Evolutionary conservation across 208 protist genomes (phyloP).

Genomic region (Tritrichomonas musculus): DNA sequence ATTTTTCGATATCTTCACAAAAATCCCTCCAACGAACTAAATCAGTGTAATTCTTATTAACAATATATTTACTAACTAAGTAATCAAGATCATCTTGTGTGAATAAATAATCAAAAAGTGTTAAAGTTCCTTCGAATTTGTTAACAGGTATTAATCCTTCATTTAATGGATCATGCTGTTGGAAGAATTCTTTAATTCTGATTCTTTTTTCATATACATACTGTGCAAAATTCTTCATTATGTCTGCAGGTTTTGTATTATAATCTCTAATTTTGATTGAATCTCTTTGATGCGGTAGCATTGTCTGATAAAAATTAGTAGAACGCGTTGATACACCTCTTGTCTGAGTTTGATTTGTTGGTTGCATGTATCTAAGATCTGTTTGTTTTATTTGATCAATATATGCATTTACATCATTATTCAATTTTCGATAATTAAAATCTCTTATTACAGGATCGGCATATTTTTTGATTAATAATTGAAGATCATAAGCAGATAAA

Average conservation of each 20-base stretch:
- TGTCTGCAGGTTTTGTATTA: neutral
- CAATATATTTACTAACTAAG: neutral
- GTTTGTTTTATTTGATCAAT: neutral
- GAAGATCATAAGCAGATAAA: neutral
- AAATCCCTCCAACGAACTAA: neutral
- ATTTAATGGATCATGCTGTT: neutral
- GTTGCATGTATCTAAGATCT: neutral
- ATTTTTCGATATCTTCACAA: neutral
- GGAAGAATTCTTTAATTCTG: neutral
- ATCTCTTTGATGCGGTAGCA: neutral
- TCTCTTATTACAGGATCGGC: neutral
- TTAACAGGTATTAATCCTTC: neutral
- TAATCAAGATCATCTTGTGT: neutral
- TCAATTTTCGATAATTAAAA: neutral
- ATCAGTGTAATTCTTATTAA: neutral
- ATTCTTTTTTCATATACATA: neutral
- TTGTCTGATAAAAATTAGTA: too few species aligned
- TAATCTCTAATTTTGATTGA: neutral
- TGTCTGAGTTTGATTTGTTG: too few species aligned
- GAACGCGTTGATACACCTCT: too few species aligned
- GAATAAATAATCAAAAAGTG: neutral
- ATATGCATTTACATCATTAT: neutral
- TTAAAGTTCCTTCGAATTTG: conserved; percentile 9
- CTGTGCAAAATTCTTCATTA: neutral
- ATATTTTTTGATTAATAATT: neutral